These are phyloP conservation scores for Stephanodiscus triporus DNA, from an alignment of 108 stramenopile species.

Conservation along the genomic window DNA sequence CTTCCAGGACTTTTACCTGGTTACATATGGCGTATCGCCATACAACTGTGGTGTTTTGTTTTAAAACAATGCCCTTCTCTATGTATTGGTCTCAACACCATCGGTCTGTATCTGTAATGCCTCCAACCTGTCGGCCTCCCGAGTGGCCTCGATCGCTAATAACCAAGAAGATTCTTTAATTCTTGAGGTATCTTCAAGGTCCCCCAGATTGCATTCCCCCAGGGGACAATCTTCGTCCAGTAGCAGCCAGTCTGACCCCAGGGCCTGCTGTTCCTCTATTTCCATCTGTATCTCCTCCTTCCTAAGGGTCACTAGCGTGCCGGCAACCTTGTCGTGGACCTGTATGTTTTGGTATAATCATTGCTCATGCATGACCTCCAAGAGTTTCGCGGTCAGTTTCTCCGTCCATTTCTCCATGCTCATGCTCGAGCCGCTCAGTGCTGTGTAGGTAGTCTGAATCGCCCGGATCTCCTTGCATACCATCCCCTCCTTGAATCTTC, in stretches of 20 bases:
- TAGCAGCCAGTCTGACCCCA: not conserved
- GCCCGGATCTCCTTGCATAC: too few species aligned
- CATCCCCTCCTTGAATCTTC: conserved; percentile 24
- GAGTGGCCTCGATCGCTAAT: not conserved
- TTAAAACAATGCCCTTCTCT: not conserved
- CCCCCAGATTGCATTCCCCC: conserved; percentile 8
- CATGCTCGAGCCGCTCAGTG: too few species aligned
- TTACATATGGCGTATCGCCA: not conserved
- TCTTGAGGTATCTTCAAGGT: not conserved
- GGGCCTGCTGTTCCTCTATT: not conserved
- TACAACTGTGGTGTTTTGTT: not conserved
- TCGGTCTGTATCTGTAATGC: not conserved
- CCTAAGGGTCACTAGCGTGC: not conserved
- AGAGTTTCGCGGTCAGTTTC: not conserved
- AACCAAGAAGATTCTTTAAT: not conserved
- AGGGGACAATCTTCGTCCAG: conserved; percentile 6
- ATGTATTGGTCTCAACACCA: not conserved
- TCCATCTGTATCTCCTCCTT: conserved; percentile 16
- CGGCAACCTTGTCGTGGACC: conserved; percentile 4
- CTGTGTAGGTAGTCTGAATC: too few species aligned
- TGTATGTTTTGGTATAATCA: conserved; percentile 14
- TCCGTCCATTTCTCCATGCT: too few species aligned
- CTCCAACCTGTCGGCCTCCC: not conserved
- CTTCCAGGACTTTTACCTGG: not conserved
- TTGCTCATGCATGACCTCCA: conserved; percentile 1